Base-by-base conservation (phyloP, 2,329 filamentous ascomycete genomes). In the Epichloe typhina region DNA sequence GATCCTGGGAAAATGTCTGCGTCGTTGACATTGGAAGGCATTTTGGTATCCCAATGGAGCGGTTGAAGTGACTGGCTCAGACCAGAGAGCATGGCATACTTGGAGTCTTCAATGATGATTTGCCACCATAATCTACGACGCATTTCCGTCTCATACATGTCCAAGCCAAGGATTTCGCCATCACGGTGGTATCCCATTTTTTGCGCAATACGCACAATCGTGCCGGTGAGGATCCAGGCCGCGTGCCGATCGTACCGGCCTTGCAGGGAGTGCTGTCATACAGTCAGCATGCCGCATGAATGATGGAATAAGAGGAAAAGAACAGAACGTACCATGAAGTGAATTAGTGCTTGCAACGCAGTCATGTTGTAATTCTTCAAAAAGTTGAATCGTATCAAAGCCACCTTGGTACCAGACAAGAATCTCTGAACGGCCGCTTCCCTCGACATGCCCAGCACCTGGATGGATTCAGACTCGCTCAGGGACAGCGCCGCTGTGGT, bases 81-180 rank as follows among this genome's bases (percentile, higher is more conserved):
- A 1, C 79, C 79, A 4, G 79, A 80, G 52, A 77, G 67, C 52
- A 81, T 64, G 41, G 77, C 78, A 50, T 75, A 75, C 55, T 77
- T 75, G 42, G 73, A 69, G 54, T 83, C 79, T 49, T 79, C 68
- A 50, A 82, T 67, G 46, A 80, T 69, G 26, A 84, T 73, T 58
- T 79, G 74, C 80, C 79, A 83, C 82, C 82, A 86, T 19, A 84
- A 69, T 6, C 82, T 71, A 42, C 82, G 69, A n/a, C 81, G 73
- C 71, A 85, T 84, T 59, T 86, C 80, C 2, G 76, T 76, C 57
- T 85, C 80, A 56, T 83, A 83, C 0, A 80, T 77, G 0, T 74
- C 69, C 2, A 84, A 67, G 2, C 74, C 74, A 5, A 81, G 67
- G 17, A 66, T 62, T 53, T 75, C 73, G 37, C 79, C 80, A 53